These are phyloP conservation scores for Litsea cubeba DNA, from an alignment of 164 flowering plant genomes.

Conservation along the genomic window DNA sequence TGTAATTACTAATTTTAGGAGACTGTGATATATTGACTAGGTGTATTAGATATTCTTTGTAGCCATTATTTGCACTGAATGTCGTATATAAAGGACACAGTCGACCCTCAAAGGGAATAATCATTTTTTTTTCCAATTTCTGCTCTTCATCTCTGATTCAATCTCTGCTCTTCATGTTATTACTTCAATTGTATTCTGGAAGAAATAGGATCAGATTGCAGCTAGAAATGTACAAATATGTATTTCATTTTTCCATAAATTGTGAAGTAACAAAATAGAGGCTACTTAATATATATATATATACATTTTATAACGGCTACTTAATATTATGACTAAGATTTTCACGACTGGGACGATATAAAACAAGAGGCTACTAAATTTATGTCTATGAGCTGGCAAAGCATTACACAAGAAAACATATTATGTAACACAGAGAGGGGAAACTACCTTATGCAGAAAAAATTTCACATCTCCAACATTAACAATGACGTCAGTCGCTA, in stretches of 20 bases:
- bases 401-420: background rate
- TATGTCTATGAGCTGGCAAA: background rate
- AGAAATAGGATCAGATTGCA: background rate
- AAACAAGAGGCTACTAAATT: background rate
- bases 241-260: no score
- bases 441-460: constrained; percentile 83
- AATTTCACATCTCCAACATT: constrained; percentile 73
- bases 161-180: background rate
- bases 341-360: no score
- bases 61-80: background rate
- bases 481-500: constrained; percentile 67
- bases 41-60: background rate
- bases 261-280: background rate
- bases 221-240: background rate
- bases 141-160: background rate
- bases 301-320: no score
- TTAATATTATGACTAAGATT: background rate
- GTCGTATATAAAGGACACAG: background rate
- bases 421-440: background rate
- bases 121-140: background rate
- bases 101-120: background rate
- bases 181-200: background rate
- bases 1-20: no score
- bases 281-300: background rate
- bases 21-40: no score